Percentiles rank a stretch among this genome's conserved stretches.
Evolutionary conservation across 768 basidiomycete species (phyloP).

Genomic region (Kwoniella sp.): DNA sequence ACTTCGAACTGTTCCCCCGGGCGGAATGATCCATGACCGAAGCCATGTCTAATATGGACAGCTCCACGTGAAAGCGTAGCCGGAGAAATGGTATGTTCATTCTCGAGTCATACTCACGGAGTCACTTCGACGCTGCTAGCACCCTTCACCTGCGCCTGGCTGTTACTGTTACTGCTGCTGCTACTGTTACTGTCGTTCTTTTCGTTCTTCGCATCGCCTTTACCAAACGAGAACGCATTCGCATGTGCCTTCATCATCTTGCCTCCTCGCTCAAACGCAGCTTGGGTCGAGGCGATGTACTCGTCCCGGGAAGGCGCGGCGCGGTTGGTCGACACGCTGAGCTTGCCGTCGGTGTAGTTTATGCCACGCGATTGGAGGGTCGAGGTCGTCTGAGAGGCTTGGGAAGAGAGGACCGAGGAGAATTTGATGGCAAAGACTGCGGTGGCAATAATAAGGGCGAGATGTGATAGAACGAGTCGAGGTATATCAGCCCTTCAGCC

Average conservation of each 20-base stretch:
- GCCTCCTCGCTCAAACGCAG: conserved; percentile 41
- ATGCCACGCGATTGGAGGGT: conserved; percentile 32
- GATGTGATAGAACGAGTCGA: no score
- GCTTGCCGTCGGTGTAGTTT: conserved; percentile 30
- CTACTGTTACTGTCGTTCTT: neutral
- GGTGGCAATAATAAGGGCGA: neutral
- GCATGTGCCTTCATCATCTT: conserved; percentile 42
- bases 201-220: neutral
- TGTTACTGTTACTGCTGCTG: neutral
- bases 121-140: conserved; percentile 15
- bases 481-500: no score
- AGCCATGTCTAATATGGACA: no score
- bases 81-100: no score
- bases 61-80: no score
- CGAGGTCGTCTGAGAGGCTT: conserved; percentile 22
- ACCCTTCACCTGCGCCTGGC: conserved; percentile 2
- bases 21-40: no score
- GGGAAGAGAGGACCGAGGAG: conserved; percentile 24
- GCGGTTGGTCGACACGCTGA: conserved; percentile 36
- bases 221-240: conserved; percentile 38
- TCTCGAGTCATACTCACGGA: neutral
- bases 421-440: conserved; percentile 27
- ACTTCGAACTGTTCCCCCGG: no score
- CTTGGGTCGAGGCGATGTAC: conserved; percentile 41
- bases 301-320: conserved; percentile 43